These are phyloP conservation scores for Ogataea corticis DNA, from an alignment of 805 yeast species.

Conservation along the genomic window DNA sequence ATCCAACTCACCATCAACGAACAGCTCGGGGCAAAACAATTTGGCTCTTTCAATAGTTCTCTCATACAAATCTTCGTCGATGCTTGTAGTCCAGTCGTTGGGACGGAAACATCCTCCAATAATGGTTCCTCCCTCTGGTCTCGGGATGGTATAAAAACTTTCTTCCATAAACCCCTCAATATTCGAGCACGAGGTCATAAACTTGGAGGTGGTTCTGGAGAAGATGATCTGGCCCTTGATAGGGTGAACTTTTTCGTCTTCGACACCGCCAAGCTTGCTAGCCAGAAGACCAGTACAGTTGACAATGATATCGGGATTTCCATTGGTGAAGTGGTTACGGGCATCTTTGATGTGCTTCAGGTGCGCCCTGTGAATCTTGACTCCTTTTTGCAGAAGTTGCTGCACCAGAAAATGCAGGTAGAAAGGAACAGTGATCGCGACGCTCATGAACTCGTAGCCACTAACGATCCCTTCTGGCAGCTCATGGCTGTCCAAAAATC, in stretches of 20 bases:
- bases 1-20: slow-evolving; percentile 42
- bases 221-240: slow-evolving; percentile 62
- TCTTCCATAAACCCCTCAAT: slow-evolving; percentile 41
- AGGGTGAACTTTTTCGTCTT: slow-evolving; percentile 46
- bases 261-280: slow-evolving; percentile 37
- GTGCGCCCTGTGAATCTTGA: slow-evolving; percentile 43
- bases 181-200: slow-evolving; percentile 30
- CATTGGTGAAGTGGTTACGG: slow-evolving; percentile 39
- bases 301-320: slow-evolving; percentile 49
- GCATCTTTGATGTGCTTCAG: slow-evolving; percentile 52
- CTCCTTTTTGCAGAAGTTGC: slow-evolving; percentile 41
- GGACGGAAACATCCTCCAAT: slow-evolving; percentile 53
- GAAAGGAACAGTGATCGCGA: slow-evolving; percentile 32
- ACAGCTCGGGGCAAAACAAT: slow-evolving; percentile 40
- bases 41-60: slow-evolving; percentile 49
- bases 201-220: slow-evolving; percentile 42
- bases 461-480: slow-evolving; percentile 36
- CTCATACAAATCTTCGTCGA: slow-evolving; percentile 46
- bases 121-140: slow-evolving; percentile 71
- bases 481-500: slow-evolving; percentile 36
- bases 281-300: slow-evolving; percentile 61
- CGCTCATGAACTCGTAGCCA: slow-evolving; percentile 48
- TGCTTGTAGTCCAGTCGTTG: slow-evolving; percentile 22
- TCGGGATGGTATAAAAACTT: slow-evolving; percentile 60
- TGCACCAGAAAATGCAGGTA: slow-evolving; percentile 36